phyloP scores from a whole-genome alignment of 176 grass and related monocot genomes.

The Zizania latifolia region DNA sequence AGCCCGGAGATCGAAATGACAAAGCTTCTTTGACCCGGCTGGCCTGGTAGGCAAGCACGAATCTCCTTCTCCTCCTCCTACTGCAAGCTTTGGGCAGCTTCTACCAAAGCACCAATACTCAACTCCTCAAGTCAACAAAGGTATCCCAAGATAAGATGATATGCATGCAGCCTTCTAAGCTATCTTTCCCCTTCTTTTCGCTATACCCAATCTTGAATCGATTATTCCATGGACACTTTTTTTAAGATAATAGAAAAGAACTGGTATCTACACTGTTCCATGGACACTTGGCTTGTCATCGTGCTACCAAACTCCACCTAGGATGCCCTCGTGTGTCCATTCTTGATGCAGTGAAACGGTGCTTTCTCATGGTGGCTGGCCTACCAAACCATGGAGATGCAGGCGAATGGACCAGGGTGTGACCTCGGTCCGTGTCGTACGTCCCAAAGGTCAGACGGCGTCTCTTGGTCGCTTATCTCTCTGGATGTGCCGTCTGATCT shows the following conservation, averaged over 20 bases:
- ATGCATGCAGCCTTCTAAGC: neutral
- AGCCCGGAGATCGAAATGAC: neutral
- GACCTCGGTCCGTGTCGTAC: too few relatives aligned
- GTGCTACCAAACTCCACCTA: neutral
- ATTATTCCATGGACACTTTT: too few relatives aligned
- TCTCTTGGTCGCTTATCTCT: neutral
- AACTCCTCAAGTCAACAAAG: conserved; percentile 32
- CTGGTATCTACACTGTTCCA: too few relatives aligned
- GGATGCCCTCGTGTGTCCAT: conserved; percentile 5
- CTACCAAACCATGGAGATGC: too few relatives aligned
- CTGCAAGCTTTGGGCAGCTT: neutral
- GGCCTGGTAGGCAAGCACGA: conserved; percentile 6
- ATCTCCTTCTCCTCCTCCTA: neutral
- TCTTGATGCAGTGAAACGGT: too few relatives aligned
- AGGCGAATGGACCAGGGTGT: too few relatives aligned
- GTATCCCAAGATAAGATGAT: neutral
- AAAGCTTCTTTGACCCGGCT: conserved; percentile 11
- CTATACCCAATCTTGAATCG: neutral
- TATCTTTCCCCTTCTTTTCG: neutral
- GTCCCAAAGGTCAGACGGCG: too few relatives aligned
- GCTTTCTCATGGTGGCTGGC: too few relatives aligned
- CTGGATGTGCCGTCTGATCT: neutral
- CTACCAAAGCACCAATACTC: neutral
- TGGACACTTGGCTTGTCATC: neutral
- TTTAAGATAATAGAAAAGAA: too few relatives aligned